Conservation (phyloP, 352 stramenopile genomes). For the Phytophthora rubi region DNA sequence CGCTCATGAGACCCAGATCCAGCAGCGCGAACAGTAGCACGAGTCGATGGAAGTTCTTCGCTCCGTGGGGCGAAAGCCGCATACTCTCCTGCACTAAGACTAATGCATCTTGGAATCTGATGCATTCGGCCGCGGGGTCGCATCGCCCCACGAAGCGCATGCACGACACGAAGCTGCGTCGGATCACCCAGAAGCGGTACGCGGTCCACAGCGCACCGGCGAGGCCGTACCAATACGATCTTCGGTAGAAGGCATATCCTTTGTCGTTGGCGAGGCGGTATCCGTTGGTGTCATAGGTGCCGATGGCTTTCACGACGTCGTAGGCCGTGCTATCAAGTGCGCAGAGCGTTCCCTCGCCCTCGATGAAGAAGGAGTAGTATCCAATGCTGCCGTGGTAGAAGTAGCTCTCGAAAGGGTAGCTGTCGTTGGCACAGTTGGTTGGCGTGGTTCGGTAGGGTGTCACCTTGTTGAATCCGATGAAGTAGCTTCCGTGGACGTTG, state of each 20-base stretch:
- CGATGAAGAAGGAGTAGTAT: slow-evolving; percentile 7
- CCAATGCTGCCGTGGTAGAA: slow-evolving; percentile 17
- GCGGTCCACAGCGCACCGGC: slow-evolving; percentile 1
- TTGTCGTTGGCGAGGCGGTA: background rate
- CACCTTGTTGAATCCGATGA: background rate
- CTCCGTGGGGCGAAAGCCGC: slow-evolving; percentile 9
- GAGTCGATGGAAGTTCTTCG: slow-evolving; percentile 18
- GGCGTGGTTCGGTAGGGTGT: slow-evolving; percentile 3
- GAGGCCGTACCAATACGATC: slow-evolving; percentile 14
- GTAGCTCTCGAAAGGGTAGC: slow-evolving; percentile 13
- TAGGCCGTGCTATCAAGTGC: slow-evolving; percentile 10
- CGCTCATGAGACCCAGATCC: slow-evolving; percentile 27
- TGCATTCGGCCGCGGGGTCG: background rate
- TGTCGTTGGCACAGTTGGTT: slow-evolving; percentile 4
- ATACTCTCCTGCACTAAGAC: slow-evolving; percentile 16
- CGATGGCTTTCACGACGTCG: slow-evolving; percentile 10
- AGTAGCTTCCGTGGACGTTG: slow-evolving; percentile 16
- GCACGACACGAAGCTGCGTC: slow-evolving; percentile 11
- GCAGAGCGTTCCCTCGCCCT: slow-evolving; percentile 11
- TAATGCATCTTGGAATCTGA: slow-evolving; percentile 4
- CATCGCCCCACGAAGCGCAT: slow-evolving; percentile 1
- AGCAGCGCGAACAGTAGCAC: slow-evolving; percentile 16
- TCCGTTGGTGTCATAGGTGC: slow-evolving; percentile 11
- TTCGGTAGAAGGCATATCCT: background rate
- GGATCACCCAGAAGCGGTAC: slow-evolving; percentile 13